Conservation (phyloP, 495 filamentous ascomycete genomes). For the Apodospora peruviana region DNA sequence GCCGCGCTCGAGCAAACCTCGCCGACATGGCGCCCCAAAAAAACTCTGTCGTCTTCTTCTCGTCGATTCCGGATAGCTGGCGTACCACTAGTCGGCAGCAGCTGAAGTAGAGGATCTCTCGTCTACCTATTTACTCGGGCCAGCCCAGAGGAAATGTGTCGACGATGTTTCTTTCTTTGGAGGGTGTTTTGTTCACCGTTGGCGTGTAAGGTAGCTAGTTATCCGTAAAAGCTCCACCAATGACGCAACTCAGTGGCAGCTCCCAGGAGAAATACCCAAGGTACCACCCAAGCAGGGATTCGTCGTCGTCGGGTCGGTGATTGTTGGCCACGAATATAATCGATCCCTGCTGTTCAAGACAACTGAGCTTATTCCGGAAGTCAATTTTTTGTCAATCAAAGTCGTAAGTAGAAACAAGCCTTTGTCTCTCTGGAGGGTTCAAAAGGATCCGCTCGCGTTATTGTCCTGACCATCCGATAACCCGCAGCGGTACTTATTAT, state of each 20-base stretch:
- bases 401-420: not conserved
- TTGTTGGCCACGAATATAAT: not conserved
- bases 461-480: no score
- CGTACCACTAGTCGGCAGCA: not conserved
- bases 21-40: no score
- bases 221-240: conserved; percentile 16
- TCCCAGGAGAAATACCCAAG: not conserved
- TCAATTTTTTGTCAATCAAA: not conserved
- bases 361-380: not conserved
- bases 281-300: not conserved
- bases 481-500: no score
- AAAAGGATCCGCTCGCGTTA: no score
- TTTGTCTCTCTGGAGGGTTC: not conserved
- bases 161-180: not conserved
- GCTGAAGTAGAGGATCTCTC: not conserved
- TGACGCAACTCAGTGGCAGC: conserved; percentile 19
- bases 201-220: not conserved
- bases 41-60: conserved; percentile 1
- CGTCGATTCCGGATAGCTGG: not conserved
- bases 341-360: not conserved
- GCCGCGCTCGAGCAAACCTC: conserved; percentile 23
- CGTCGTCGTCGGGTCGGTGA: not conserved
- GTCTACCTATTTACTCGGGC: not conserved
- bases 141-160: not conserved
- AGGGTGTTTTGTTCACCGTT: not conserved